phyloP scores from a whole-genome alignment of 345 rosid genomes.

The Camelina sativa region DNA sequence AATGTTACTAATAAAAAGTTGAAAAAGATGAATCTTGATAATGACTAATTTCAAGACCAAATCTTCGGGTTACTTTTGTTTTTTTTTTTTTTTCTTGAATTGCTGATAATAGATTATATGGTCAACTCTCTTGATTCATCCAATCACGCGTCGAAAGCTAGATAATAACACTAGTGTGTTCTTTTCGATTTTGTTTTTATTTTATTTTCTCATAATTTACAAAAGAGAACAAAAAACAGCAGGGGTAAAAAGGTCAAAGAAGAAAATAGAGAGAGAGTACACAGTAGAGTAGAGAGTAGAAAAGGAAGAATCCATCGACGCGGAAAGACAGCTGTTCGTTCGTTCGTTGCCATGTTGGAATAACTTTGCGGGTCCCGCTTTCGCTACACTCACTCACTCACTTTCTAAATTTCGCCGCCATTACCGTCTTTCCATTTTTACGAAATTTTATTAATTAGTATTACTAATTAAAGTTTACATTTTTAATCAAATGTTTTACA shows the following conservation, averaged over 20 bases:
- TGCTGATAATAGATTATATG: background rate
- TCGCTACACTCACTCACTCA: background rate
- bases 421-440: too few species aligned
- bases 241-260: conserved; percentile 38
- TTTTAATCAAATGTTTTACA: too few species aligned
- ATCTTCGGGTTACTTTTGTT: background rate
- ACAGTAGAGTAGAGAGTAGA: background rate
- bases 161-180: background rate
- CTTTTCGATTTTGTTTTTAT: background rate
- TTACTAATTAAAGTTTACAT: too few species aligned
- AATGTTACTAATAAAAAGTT: background rate
- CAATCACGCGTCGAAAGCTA: conserved; percentile 36
- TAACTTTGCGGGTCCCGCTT: conserved; percentile 30
- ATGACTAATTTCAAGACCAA: background rate
- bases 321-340: conserved; percentile 46
- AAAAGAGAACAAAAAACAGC: background rate
- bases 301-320: conserved; percentile 34
- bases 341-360: conserved; percentile 32
- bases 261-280: conserved; percentile 2
- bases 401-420: background rate
- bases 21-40: background rate
- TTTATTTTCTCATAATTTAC: too few species aligned
- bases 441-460: too few species aligned
- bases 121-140: conserved; percentile 18
- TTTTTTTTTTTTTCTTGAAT: background rate